Evolutionary conservation across 1,284 basidiomycete species (phyloP), one percentile per base, ranked within the genome.

Genomic region (Ganoderma sinense): DNA sequence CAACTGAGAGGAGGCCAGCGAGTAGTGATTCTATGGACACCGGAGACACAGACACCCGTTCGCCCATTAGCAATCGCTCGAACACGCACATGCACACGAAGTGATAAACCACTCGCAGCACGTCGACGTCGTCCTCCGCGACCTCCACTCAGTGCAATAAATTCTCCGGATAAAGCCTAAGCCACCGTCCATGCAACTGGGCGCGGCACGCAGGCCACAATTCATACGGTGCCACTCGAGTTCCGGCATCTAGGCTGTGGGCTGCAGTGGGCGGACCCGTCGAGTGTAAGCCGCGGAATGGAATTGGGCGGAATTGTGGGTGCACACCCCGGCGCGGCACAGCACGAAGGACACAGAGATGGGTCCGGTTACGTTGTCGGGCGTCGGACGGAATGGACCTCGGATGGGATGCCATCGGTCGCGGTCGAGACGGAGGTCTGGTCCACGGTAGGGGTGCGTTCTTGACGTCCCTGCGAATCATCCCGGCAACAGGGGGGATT

Each of bases 391-490:
- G 51, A 33, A 53, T 18, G 45, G 23, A 6, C 1, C n/a, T 26
- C 20, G 48, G 23, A 14, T 11, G 20, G 48, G 23, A 14, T 11
- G 20, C 48, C 23, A 26, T 23, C n/a, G 59, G 36, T 59, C 58
- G 48, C n/a, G 59, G 36, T 59, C 58, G 33, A 39, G 3, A 59
- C 18, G 58, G 36, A 11, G 10, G 59, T n/a, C 59, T 61, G 59
- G 59, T 40, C 39, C 59, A 29, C n/a, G 36, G 10, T 36, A 11
- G 31, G 16, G 23, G 48, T 33, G 23, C 18, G 29, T 56, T 48
- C 53, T 45, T 26, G 66, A 36, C 61, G 61, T 31, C 66, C 66
- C 66, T 67, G 66, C n/a, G 60, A 56, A 67, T 67, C 66, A 53
- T 40, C 41, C 26, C 14, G 39, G 33, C 36, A 40, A 36, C 23